Evolutionary conservation across 148 eudicot genomes (phyloP).

Genomic region (Polygonum maritimum): DNA sequence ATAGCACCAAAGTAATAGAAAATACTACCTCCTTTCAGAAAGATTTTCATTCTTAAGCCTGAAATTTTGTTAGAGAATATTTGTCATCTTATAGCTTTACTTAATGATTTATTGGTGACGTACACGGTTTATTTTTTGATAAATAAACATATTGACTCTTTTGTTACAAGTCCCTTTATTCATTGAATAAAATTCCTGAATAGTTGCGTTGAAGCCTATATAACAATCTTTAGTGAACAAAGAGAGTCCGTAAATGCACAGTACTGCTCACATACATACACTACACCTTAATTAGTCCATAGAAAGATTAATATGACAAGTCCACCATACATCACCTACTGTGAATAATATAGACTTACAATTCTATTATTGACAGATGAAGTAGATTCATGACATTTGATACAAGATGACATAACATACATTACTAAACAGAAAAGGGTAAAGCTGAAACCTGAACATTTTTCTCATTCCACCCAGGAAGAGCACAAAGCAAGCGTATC

Average conservation of each 20-base stretch:
- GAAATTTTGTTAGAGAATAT: too few relatives aligned
- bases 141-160: too few relatives aligned
- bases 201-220: too few relatives aligned
- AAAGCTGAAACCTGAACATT: slow-evolving; percentile 68
- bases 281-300: not conserved
- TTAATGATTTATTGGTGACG: too few relatives aligned
- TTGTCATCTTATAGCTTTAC: too few relatives aligned
- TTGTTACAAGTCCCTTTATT: too few relatives aligned
- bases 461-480: slow-evolving; percentile 99
- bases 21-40: not conserved
- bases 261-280: not conserved
- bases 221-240: too few relatives aligned
- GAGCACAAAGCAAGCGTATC: slow-evolving; percentile 79
- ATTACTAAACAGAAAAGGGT: not conserved
- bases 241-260: not conserved
- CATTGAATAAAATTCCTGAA: too few relatives aligned
- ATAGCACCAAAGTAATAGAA: not conserved
- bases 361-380: not conserved
- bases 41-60: too few relatives aligned
- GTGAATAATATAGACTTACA: not conserved
- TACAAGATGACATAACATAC: not conserved
- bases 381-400: not conserved
- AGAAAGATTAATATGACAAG: not conserved
- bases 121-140: too few relatives aligned
- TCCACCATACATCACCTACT: not conserved